Evolutionary conservation across 2,329 filamentous ascomycete genomes (phyloP).

Genomic region (Claviceps cyperi): DNA sequence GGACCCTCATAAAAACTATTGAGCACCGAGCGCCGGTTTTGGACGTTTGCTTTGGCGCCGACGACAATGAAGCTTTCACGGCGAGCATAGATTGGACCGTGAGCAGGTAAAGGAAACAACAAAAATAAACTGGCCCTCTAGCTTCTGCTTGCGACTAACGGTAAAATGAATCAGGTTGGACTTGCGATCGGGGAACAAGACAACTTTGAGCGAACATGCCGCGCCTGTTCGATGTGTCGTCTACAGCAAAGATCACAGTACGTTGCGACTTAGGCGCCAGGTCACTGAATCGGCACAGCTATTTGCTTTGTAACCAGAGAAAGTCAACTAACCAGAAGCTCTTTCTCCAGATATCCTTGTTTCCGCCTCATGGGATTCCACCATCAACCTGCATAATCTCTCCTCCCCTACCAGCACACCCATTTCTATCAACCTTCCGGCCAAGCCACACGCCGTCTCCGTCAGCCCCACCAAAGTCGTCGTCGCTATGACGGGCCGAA

Average conservation of each 20-base stretch:
- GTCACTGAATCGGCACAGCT: too few species aligned
- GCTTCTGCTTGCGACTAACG: not conserved
- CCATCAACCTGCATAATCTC: constrained; percentile 69
- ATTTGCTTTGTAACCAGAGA: too few species aligned
- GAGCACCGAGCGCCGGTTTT: constrained; percentile 76
- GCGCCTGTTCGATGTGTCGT: constrained; percentile 71
- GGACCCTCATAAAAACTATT: constrained; percentile 50
- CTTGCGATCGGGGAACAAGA: constrained; percentile 56
- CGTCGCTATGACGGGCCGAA: constrained; percentile 85
- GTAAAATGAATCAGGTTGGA: constrained; percentile 38
- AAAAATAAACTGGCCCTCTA: not conserved
- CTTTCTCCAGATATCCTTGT: constrained; percentile 52
- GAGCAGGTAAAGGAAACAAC: constrained; percentile 37
- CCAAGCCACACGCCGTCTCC: constrained; percentile 81
- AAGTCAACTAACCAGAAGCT: not conserved
- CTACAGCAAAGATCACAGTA: constrained; percentile 61
- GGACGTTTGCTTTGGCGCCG: constrained; percentile 78
- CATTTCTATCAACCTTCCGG: constrained; percentile 57
- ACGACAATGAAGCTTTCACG: constrained; percentile 71
- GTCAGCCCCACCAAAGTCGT: constrained; percentile 68
- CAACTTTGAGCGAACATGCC: constrained; percentile 61
- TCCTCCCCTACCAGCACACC: constrained; percentile 35
- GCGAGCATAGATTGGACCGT: constrained; percentile 82
- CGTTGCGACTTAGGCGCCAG: constrained; percentile 11
- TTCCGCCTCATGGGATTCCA: constrained; percentile 87